phyloP scores from a whole-genome alignment of 108 stramenopile species.

The Cyclotella baltica region DNA sequence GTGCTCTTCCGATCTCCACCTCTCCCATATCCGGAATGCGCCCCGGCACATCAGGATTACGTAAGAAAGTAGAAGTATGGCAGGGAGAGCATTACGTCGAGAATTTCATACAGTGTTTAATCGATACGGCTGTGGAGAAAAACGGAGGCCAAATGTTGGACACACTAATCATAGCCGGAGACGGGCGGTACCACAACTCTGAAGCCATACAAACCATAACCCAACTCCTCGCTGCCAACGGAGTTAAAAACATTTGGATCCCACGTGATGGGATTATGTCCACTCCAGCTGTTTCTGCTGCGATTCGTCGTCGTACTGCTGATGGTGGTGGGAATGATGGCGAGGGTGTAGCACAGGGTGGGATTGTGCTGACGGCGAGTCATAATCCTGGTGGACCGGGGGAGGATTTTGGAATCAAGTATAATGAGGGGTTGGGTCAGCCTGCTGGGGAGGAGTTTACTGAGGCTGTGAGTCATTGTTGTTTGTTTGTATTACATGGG shows the following conservation, averaged over 20 bases:
- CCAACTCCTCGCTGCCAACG: slow-evolving; percentile 91
- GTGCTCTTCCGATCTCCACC: slow-evolving; percentile 55
- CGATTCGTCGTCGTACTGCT: slow-evolving; percentile 67
- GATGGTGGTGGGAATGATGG: slow-evolving; percentile 51
- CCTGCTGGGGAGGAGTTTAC: slow-evolving; percentile 98
- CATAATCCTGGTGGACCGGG: slow-evolving; percentile 99
- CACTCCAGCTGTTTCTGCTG: slow-evolving; percentile 93
- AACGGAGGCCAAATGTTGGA: slow-evolving; percentile 85
- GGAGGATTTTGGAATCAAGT: slow-evolving; percentile 98
- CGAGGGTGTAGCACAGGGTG: slow-evolving; percentile 80
- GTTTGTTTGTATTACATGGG: neutral
- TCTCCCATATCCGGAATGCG: slow-evolving; percentile 86
- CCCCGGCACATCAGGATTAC: slow-evolving; percentile 95
- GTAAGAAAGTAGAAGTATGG: slow-evolving; percentile 95
- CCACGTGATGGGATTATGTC: slow-evolving; percentile 95
- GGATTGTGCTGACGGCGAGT: slow-evolving; percentile 96
- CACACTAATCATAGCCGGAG: slow-evolving; percentile 89
- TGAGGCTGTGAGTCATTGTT: slow-evolving; percentile 75
- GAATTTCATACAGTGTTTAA: slow-evolving; percentile 97
- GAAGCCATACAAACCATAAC: slow-evolving; percentile 96
- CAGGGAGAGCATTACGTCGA: slow-evolving; percentile 90
- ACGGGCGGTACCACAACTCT: slow-evolving; percentile 94
- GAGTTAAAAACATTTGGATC: slow-evolving; percentile 89
- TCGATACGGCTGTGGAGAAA: slow-evolving; percentile 83
- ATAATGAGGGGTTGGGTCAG: slow-evolving; percentile 95